Percentiles rank a stretch among this genome's conserved stretches.
Conservation (phyloP, 352 stramenopile species). For the Pseudoperonospora humuli region DNA sequence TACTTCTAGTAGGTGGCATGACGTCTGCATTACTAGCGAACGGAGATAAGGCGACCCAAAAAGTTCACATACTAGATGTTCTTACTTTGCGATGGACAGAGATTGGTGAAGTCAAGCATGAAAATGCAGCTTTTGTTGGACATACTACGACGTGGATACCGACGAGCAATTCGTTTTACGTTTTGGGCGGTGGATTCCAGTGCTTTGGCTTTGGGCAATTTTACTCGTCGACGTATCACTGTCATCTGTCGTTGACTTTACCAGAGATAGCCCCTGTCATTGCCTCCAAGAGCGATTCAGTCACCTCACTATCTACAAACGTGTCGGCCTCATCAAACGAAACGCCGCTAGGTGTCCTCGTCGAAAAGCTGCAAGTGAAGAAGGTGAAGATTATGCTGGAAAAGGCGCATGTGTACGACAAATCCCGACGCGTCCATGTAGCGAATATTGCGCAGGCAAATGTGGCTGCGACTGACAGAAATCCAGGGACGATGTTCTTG, state of each 20-base stretch:
- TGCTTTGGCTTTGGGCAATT: constrained; percentile 81
- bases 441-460: constrained; percentile 4
- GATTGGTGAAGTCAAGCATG: constrained; percentile 42
- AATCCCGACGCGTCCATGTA: constrained; percentile 59
- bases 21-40: constrained; percentile 30
- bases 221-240: constrained; percentile 61
- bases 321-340: constrained; percentile 5
- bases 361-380: constrained; percentile 66
- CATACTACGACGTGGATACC: constrained; percentile 48
- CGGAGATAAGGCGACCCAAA: constrained; percentile 34
- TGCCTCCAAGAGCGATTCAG: constrained; percentile 4
- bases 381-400: constrained; percentile 73
- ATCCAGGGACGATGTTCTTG: constrained; percentile 35
- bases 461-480: constrained; percentile 6
- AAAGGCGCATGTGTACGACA: constrained; percentile 59
- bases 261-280: background rate
- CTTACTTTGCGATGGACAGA: constrained; percentile 39
- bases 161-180: constrained; percentile 29
- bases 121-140: constrained; percentile 44
- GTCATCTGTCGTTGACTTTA: constrained; percentile 29
- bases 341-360: constrained; percentile 34
- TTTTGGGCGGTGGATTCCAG: constrained; percentile 74
- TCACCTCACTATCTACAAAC: constrained; percentile 1
- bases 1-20: constrained; percentile 59
- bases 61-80: constrained; percentile 47